Base-by-base conservation (phyloP, 305 asterid species). In the Fraxinus sp. region DNA sequence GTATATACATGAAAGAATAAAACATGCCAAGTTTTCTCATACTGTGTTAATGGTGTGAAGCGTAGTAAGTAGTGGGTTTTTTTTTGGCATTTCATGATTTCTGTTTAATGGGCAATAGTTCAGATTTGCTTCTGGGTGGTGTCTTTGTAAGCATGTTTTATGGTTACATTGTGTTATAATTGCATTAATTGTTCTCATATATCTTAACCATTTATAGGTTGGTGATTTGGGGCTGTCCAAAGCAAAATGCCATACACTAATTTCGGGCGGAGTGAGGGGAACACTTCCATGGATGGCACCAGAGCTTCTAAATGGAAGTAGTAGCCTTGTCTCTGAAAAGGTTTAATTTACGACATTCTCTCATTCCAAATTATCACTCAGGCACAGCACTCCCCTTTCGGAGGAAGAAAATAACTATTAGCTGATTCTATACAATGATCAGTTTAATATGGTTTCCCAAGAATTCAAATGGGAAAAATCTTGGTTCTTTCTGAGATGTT, bases 281-380 rank as follows among this genome's bases (percentile, higher is more conserved):
- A 94, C 98, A 18, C 98, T 94, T 84, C 98, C 97, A 30, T 94
- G 98, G 98, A 92, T 94, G 98, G 98, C 98, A 24, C 98, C 98
- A 0, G 98, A 94, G 89, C 98, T 94, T 88, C 97, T 94, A 18
- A 91, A 94, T 64, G 98, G 97, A 59, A 91, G 94, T 89, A 94
- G 97, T 77, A 92, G 91, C 87, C 97, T 90, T 0, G 98, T 94
- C 78, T 94, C 94, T 4, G 98, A 94, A 88, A 94, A 94, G 97
- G 98, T 94, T 55, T 76, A 20, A 73, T 32, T 59, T 35, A 33
- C 10, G 44, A 72, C 7, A 32, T 70, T 28, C 41, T 33, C 46
- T 68, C 18, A 70, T 72, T 72, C 46, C 76, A 32, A 32, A 72
- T 6, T 13, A 72, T 33, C 76, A 72, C 76, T 33, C 44, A 14